Conservation (phyloP, 1,284 basidiomycete genomes). For the Cystobasidium pallidum region DNA sequence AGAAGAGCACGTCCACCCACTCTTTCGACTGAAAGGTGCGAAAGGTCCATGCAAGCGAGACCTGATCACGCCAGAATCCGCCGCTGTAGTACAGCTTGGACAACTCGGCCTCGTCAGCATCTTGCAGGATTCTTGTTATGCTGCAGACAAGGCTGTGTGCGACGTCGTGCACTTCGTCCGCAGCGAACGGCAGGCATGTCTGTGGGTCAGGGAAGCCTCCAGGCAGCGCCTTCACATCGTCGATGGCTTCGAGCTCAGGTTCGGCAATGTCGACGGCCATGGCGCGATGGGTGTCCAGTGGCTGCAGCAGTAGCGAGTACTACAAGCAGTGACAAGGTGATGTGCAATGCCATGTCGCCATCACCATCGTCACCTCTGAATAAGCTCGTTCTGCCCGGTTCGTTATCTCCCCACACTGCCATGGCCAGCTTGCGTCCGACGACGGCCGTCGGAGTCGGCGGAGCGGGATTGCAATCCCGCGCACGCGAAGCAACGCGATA, state of each 20-base stretch:
- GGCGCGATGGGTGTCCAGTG: neutral
- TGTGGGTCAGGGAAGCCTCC: slow-evolving; percentile 20
- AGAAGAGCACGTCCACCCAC: slow-evolving; percentile 3
- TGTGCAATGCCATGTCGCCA: neutral
- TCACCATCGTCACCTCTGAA: neutral
- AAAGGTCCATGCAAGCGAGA: slow-evolving; percentile 33
- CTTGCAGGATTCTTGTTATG: slow-evolving; percentile 9
- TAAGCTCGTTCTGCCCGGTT: neutral
- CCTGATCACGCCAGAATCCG: slow-evolving; percentile 40
- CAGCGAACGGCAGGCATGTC: neutral
- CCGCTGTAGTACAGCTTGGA: slow-evolving; percentile 19
- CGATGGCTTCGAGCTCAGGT: slow-evolving; percentile 8
- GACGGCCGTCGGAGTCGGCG: slow-evolving; percentile 1
- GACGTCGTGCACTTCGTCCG: neutral
- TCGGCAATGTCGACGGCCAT: neutral
- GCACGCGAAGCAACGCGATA: neutral
- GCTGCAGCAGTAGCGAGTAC: neutral
- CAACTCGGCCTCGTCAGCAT: slow-evolving; percentile 1
- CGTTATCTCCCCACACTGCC: slow-evolving; percentile 10
- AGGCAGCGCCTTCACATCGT: slow-evolving; percentile 12
- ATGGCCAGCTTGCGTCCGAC: neutral
- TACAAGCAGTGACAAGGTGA: neutral
- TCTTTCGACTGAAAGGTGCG: slow-evolving; percentile 22
- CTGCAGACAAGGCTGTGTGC: neutral
- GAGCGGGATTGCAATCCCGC: neutral